A percentile compares a stretch with the other conserved stretches of the same genome.
phyloP scores from a whole-genome alignment of 2,329 filamentous ascomycete species.

The Exophiala alcalophila region DNA sequence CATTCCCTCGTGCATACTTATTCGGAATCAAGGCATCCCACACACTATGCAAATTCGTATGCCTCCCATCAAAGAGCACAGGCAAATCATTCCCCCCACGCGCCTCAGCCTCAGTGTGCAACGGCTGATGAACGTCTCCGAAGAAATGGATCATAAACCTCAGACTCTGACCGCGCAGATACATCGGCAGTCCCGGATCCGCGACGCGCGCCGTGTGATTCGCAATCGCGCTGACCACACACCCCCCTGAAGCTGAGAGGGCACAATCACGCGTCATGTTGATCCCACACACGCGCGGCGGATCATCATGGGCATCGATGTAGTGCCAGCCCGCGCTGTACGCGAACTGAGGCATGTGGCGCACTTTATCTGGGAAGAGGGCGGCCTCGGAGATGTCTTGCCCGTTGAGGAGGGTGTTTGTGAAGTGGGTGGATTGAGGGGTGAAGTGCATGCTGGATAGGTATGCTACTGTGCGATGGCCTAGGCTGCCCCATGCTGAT shows the following conservation, averaged over 20 bases:
- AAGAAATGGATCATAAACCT: constrained; percentile 56
- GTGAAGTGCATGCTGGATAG: constrained; percentile 41
- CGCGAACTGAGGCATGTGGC: constrained; percentile 29
- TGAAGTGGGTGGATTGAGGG: constrained; percentile 16
- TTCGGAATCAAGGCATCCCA: constrained; percentile 58
- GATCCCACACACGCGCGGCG: constrained; percentile 27
- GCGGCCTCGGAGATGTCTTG: constrained; percentile 32
- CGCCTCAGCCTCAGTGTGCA: constrained; percentile 60
- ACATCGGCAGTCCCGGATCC: constrained; percentile 34
- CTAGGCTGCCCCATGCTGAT: constrained; percentile 50
- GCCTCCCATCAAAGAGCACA: constrained; percentile 58
- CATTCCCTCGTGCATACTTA: constrained; percentile 23
- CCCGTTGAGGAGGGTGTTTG: constrained; percentile 27
- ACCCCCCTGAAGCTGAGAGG: constrained; percentile 43
- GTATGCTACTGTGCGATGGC: constrained; percentile 55
- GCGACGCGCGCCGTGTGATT: constrained; percentile 47
- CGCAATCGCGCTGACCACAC: constrained; percentile 53
- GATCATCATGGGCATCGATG: constrained; percentile 30
- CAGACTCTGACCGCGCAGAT: constrained; percentile 40
- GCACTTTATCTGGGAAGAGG: constrained; percentile 30
- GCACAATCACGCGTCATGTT: constrained; percentile 48
- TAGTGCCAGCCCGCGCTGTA: constrained; percentile 30
- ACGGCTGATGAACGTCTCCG: constrained; percentile 71
- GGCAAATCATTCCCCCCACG: constrained; percentile 66
- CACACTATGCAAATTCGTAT: constrained; percentile 66